These are phyloP conservation scores for Epichloe sp. DNA, from an alignment of 2,329 filamentous ascomycete species.

Conservation along the genomic window DNA sequence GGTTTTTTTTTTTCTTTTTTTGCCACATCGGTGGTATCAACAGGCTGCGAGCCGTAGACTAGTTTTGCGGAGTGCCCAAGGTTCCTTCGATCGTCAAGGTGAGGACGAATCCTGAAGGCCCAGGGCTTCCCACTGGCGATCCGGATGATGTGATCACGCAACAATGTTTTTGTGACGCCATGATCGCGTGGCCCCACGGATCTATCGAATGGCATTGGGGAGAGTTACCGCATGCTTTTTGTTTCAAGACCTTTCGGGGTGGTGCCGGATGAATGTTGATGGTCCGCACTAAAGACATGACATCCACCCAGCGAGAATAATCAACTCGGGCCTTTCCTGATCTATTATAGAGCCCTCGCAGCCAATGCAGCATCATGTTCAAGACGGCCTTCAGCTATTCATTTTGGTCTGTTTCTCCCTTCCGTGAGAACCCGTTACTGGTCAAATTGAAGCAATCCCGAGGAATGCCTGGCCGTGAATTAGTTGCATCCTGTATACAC, in stretches of 20 bases:
- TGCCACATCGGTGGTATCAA: no score
- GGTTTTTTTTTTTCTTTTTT: no score
- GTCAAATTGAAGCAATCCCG: constrained; percentile 74
- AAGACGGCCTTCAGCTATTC: constrained; percentile 43
- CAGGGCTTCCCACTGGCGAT: no score
- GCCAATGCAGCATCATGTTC: constrained; percentile 68
- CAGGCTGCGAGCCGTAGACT: no score
- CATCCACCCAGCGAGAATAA: constrained; percentile 82
- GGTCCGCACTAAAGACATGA: constrained; percentile 67
- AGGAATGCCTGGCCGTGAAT: constrained; percentile 39
- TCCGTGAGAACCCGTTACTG: constrained; percentile 49
- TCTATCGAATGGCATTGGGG: no score
- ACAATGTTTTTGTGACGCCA: no score
- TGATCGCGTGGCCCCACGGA: no score
- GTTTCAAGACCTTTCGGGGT: background rate
- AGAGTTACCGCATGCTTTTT: no score
- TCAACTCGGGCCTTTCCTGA: constrained; percentile 51
- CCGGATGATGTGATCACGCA: no score
- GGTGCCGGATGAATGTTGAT: constrained; percentile 78
- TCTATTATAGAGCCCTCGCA: constrained; percentile 40
- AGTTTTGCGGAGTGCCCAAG: no score
- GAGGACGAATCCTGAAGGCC: no score
- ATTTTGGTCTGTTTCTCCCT: constrained; percentile 45
- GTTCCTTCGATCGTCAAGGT: no score
- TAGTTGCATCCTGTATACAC: background rate